Conservation (phyloP, 257 asterid species). For the Scutellaria baicalensis region DNA sequence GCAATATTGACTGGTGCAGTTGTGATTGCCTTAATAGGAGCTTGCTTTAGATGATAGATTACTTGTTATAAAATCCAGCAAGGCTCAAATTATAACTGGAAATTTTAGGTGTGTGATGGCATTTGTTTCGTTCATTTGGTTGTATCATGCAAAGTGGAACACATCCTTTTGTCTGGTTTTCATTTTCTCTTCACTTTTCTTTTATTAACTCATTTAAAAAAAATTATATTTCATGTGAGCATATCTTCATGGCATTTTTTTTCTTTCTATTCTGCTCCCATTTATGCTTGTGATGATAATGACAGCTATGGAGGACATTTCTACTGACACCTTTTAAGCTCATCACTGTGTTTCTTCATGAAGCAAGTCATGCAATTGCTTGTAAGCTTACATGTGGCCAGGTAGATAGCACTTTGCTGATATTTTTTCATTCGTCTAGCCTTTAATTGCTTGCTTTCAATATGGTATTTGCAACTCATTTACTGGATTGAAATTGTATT, state of each 20-base stretch:
- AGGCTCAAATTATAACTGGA: not conserved
- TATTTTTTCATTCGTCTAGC: not conserved
- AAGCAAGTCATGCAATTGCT: constrained; percentile 94
- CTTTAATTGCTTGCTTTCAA: not conserved
- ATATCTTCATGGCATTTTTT: not conserved
- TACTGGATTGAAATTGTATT: not conserved
- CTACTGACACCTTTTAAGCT: constrained; percentile 89
- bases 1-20: not conserved
- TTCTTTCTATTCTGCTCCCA: not conserved
- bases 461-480: not conserved
- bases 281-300: constrained; percentile 13
- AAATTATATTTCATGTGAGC: not conserved
- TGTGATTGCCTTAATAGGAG: constrained; percentile 1
- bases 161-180: not conserved
- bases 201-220: not conserved
- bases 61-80: not conserved
- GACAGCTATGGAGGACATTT: constrained; percentile 91
- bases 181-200: not conserved
- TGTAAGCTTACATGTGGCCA: constrained; percentile 92
- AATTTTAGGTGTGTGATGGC: not conserved
- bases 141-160: not conserved
- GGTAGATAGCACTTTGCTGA: constrained; percentile 33
- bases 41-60: not conserved
- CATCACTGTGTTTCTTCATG: constrained; percentile 93
- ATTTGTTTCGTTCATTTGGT: not conserved